phyloP scores from a whole-genome alignment of 148 eudicot genomes.

The Selenicereus undatus region DNA sequence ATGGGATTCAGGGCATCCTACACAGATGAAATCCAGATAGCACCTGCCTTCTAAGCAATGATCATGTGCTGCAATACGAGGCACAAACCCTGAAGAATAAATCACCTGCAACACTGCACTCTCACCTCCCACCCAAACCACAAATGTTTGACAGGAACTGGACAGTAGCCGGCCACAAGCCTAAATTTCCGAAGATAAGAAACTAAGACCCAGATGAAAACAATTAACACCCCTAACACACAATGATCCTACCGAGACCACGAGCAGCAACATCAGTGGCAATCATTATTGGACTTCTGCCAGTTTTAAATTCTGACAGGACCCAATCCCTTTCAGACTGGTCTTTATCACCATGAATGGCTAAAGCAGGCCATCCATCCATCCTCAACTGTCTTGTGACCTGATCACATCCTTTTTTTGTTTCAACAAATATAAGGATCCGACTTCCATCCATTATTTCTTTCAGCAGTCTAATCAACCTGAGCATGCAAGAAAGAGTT shows the following conservation, averaged over 20 bases:
- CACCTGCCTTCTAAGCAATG: slow-evolving; percentile 10
- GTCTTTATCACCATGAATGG: slow-evolving; percentile 99
- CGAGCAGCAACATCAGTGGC: slow-evolving; percentile 99
- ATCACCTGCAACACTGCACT: slow-evolving; percentile 24
- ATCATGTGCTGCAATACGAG: slow-evolving; percentile 15
- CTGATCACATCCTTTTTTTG: slow-evolving; percentile 98
- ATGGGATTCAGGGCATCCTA: neutral
- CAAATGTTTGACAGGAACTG: slow-evolving; percentile 50
- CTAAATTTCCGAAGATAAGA: slow-evolving; percentile 22
- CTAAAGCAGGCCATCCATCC: slow-evolving; percentile 99
- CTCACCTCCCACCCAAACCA: slow-evolving; percentile 60
- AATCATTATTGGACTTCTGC: slow-evolving; percentile 92
- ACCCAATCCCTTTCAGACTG: slow-evolving; percentile 98
- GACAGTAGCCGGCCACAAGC: slow-evolving; percentile 89
- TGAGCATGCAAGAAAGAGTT: slow-evolving; percentile 26
- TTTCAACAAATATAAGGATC: slow-evolving; percentile 85
- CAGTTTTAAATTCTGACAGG: slow-evolving; percentile 92
- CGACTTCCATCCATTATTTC: slow-evolving; percentile 87
- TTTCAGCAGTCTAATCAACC: slow-evolving; percentile 79
- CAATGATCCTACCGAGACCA: slow-evolving; percentile 99
- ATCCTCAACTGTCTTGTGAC: slow-evolving; percentile 90
- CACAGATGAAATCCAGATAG: slow-evolving; percentile 4
- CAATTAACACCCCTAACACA: slow-evolving; percentile 45
- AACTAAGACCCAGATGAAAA: slow-evolving; percentile 32
- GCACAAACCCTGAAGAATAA: slow-evolving; percentile 20